These are phyloP conservation scores for Amaranthus cruentus DNA, from an alignment of 148 eudicot species.

Conservation along the genomic window DNA sequence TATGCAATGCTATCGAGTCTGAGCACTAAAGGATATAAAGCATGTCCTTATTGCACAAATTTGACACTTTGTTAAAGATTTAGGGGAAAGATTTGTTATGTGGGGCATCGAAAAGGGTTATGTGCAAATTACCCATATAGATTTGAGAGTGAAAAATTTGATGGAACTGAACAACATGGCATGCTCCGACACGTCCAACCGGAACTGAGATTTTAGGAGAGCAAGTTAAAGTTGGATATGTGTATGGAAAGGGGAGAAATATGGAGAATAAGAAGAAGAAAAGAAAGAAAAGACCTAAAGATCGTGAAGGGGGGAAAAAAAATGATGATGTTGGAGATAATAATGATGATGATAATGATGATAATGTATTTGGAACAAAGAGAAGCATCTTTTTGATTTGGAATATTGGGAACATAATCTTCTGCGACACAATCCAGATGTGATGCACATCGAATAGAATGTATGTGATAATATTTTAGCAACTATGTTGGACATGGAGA, in stretches of 20 bases:
- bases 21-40: slow-evolving; percentile 14
- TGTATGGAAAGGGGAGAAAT: not conserved
- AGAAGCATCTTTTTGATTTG: not conserved
- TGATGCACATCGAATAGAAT: slow-evolving; percentile 13
- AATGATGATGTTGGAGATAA: not conserved
- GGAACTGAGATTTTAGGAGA: not conserved
- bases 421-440: slow-evolving; percentile 17
- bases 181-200: not conserved
- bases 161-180: slow-evolving; percentile 9
- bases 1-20: slow-evolving; percentile 15
- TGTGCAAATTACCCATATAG: not conserved
- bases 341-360: not conserved
- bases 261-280: slow-evolving; percentile 1
- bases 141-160: slow-evolving; percentile 4
- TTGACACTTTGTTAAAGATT: not conserved
- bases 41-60: slow-evolving; percentile 12
- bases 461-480: not conserved
- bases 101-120: slow-evolving; percentile 6
- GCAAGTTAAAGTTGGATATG: not conserved
- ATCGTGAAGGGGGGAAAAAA: not conserved
- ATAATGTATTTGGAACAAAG: not conserved
- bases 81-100: slow-evolving; percentile 6
- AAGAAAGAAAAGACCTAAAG: no score
- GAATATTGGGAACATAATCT: not conserved
- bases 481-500: slow-evolving; percentile 12